Percentiles rank a stretch among this genome's conserved stretches.
Conservation (phyloP, 208 protist genomes). For the Cochliopodium minus region DNA sequence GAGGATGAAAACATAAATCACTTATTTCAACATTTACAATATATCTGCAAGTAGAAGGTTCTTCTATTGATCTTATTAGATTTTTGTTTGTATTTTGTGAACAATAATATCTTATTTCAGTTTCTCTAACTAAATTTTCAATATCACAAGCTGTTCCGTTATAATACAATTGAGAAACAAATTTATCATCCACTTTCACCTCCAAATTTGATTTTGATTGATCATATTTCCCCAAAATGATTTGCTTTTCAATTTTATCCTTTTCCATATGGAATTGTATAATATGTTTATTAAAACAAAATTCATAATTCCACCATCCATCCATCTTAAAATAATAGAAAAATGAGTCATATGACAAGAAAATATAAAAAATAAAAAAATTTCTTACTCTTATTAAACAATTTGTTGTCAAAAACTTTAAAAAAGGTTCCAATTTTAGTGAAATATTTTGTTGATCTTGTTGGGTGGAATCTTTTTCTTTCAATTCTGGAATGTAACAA, state of each 20-base stretch:
- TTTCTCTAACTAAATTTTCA: background rate
- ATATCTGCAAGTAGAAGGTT: background rate
- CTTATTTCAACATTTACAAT: background rate
- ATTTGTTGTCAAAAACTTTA: no score
- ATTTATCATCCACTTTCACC: background rate
- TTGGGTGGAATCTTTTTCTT: no score
- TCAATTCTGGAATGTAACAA: no score
- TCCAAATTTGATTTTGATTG: background rate
- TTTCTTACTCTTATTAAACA: no score
- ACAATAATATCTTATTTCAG: slow-evolving; percentile 1
- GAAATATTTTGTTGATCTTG: no score
- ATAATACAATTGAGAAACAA: background rate
- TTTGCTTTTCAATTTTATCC: background rate
- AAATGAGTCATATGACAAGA: no score
- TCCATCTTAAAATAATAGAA: no score
- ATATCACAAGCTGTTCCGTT: slow-evolving; percentile 3
- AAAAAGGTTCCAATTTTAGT: no score
- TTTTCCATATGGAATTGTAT: slow-evolving; percentile 7
- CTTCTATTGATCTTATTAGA: background rate
- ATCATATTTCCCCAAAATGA: background rate
- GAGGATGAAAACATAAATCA: no score
- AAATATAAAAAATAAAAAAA: no score
- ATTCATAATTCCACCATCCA: slow-evolving; percentile 8
- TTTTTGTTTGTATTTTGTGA: background rate
- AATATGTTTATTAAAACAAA: slow-evolving; percentile 1